Conservation (phyloP, 2,329 filamentous ascomycete genomes). For the Xylariaceae sp. region DNA sequence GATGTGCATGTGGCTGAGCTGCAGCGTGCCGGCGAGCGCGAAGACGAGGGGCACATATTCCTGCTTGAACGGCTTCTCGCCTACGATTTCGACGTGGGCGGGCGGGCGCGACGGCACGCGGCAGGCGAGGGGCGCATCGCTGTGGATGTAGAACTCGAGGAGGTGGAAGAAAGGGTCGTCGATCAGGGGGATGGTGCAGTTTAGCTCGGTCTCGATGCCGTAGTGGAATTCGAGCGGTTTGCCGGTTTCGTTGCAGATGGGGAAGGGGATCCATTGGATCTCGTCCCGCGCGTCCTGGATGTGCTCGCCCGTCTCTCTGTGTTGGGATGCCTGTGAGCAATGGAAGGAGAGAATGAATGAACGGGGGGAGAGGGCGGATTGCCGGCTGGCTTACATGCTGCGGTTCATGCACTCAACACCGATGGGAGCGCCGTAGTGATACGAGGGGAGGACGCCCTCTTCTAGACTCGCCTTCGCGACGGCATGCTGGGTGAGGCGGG, state of each 20-base stretch:
- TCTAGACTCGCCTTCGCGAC: slow-evolving; percentile 23
- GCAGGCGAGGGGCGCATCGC: slow-evolving; percentile 87
- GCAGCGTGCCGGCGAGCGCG: slow-evolving; percentile 81
- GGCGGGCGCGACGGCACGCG: slow-evolving; percentile 76
- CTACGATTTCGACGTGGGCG: slow-evolving; percentile 51
- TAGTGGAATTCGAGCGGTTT: slow-evolving; percentile 81
- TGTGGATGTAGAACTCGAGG: slow-evolving; percentile 96
- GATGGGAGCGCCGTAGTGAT: slow-evolving; percentile 63
- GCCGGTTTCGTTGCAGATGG: slow-evolving; percentile 81
- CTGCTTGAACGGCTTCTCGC: slow-evolving; percentile 45
- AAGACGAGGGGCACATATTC: slow-evolving; percentile 83
- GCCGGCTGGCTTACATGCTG: slow-evolving; percentile 54
- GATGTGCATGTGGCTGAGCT: slow-evolving; percentile 85
- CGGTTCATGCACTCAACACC: slow-evolving; percentile 70
- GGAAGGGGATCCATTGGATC: slow-evolving; percentile 89
- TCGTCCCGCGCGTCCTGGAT: slow-evolving; percentile 76
- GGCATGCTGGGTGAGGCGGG: slow-evolving; percentile 13
- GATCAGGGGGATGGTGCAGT: slow-evolving; percentile 77
- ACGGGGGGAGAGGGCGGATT: background rate
- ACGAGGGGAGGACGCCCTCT: slow-evolving; percentile 52
- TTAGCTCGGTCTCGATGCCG: slow-evolving; percentile 74
- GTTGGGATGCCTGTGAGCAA: background rate
- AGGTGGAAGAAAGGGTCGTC: slow-evolving; percentile 80
- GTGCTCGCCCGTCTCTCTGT: slow-evolving; percentile 83
- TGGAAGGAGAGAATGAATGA: background rate